These are phyloP conservation scores for Elsinoe fawcettii DNA, from an alignment of 2,329 filamentous ascomycete genomes.

Conservation along the genomic window DNA sequence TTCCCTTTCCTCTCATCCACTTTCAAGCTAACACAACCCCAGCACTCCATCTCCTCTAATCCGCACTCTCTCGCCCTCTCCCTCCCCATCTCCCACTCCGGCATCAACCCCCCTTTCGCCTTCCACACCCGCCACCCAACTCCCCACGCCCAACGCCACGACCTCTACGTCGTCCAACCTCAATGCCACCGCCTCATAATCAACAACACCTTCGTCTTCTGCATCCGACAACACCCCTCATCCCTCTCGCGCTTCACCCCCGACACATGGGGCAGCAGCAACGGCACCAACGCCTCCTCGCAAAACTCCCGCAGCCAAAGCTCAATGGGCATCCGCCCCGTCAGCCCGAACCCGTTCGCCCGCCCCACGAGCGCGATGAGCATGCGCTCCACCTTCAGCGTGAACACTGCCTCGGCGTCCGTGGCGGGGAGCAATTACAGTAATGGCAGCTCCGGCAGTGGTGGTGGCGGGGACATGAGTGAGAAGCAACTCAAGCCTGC, in stretches of 20 bases:
- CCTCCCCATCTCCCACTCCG: constrained; percentile 81
- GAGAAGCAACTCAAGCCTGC: constrained; percentile 66
- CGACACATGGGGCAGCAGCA: constrained; percentile 30
- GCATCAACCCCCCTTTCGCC: constrained; percentile 88
- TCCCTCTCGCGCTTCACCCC: constrained; percentile 39
- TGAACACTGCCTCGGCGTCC: constrained; percentile 39
- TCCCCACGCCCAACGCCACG: constrained; percentile 92
- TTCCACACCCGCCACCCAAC: constrained; percentile 91
- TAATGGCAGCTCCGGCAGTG: constrained; percentile 49
- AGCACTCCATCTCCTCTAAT: constrained; percentile 89
- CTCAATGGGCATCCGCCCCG: constrained; percentile 34
- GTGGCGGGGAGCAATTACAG: constrained; percentile 46
- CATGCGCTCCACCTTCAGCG: constrained; percentile 45
- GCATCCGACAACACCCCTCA: constrained; percentile 84
- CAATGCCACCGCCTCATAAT: constrained; percentile 81
- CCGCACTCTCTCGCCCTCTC: constrained; percentile 85
- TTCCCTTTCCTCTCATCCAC: not conserved
- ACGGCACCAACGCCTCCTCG: constrained; percentile 28
- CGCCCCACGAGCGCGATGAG: constrained; percentile 53
- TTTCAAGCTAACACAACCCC: constrained; percentile 15
- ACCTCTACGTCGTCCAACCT: constrained; percentile 93
- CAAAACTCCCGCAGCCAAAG: constrained; percentile 23
- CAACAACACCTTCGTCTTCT: constrained; percentile 98
- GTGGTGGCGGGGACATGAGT: constrained; percentile 47
- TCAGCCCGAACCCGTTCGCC: constrained; percentile 45